A percentile compares a stretch with the other conserved stretches of the same genome.
These are phyloP conservation scores for Botrytis byssoidea DNA, from an alignment of 2,329 filamentous ascomycete genomes.

Conservation along the genomic window DNA sequence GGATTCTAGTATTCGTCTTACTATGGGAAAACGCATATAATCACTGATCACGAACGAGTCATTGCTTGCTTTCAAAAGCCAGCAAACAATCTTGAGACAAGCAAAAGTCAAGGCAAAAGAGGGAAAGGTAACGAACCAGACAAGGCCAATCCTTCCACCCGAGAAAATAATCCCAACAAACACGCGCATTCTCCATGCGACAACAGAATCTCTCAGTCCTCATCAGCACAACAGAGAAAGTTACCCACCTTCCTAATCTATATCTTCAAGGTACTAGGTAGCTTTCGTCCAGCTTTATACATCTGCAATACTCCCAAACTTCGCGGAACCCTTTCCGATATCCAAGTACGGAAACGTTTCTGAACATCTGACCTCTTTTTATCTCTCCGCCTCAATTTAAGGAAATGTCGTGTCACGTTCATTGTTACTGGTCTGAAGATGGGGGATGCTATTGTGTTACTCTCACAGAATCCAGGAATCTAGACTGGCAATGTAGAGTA, in stretches of 20 bases:
- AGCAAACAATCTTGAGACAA: neutral
- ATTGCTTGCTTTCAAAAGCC: neutral
- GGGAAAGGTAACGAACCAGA: neutral
- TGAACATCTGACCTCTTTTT: conserved; percentile 22
- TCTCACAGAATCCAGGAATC: neutral
- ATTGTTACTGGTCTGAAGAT: neutral
- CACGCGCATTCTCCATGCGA: conserved; percentile 2
- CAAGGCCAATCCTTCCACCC: conserved; percentile 12
- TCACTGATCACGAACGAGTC: conserved; percentile 17
- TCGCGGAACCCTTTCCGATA: conserved; percentile 18
- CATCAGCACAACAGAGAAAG: conserved; percentile 7
- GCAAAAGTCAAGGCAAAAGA: conserved; percentile 5
- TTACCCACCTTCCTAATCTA: conserved; percentile 16
- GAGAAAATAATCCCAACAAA: conserved; percentile 16
- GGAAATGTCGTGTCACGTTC: conserved; percentile 15
- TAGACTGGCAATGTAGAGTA: neutral
- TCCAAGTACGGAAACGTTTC: conserved; percentile 18
- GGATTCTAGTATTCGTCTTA: neutral
- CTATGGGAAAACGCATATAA: conserved; percentile 7
- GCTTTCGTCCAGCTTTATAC: neutral
- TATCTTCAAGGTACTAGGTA: neutral
- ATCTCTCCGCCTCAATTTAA: conserved; percentile 5
- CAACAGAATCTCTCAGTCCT: conserved; percentile 10
- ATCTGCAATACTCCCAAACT: neutral
- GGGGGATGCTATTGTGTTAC: neutral